A percentile compares a stretch with the other conserved stretches of the same genome.
Evolutionary conservation across 805 yeast species (phyloP).

Genomic region (Pichia rugopelliculosa): DNA sequence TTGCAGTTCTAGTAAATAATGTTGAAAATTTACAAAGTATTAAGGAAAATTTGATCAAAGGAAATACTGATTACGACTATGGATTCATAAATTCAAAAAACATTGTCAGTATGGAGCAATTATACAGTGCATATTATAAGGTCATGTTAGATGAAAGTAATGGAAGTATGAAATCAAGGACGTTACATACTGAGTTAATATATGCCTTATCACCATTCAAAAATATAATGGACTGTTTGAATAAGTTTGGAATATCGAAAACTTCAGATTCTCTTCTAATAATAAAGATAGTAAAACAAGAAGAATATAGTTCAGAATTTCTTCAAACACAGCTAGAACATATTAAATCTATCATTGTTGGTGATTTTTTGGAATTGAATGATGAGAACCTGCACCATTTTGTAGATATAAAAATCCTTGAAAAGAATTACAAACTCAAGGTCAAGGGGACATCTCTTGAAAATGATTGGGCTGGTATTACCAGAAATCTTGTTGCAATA

Average conservation of each 20-base stretch:
- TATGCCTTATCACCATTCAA: constrained; percentile 63
- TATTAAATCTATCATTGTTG: constrained; percentile 24
- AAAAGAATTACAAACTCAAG: constrained; percentile 22
- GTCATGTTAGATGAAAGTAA: constrained; percentile 45
- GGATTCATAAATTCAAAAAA: constrained; percentile 59
- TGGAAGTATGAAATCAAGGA: constrained; percentile 50
- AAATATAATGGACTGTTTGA: constrained; percentile 65
- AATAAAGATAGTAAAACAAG: constrained; percentile 36
- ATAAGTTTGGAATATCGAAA: constrained; percentile 60
- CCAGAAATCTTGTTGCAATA: constrained; percentile 19
- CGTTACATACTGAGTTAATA: constrained; percentile 65
- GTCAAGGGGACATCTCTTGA: constrained; percentile 9
- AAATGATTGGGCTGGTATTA: constrained; percentile 15
- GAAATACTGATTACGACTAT: constrained; percentile 44
- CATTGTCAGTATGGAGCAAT: constrained; percentile 53
- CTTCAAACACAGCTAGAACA: constrained; percentile 11
- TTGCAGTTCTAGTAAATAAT: constrained; percentile 34
- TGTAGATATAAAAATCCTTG: constrained; percentile 26
- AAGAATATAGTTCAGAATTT: constrained; percentile 10
- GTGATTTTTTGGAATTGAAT: constrained; percentile 28
- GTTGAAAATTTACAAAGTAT: constrained; percentile 41
- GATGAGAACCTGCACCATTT: constrained; percentile 27
- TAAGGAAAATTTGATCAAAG: constrained; percentile 36
- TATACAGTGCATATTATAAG: constrained; percentile 53
- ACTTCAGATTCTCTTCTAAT: constrained; percentile 39